These are phyloP conservation scores for Acanthamoeba royreba DNA, from an alignment of 208 protist genomes.

Conservation along the genomic window DNA sequence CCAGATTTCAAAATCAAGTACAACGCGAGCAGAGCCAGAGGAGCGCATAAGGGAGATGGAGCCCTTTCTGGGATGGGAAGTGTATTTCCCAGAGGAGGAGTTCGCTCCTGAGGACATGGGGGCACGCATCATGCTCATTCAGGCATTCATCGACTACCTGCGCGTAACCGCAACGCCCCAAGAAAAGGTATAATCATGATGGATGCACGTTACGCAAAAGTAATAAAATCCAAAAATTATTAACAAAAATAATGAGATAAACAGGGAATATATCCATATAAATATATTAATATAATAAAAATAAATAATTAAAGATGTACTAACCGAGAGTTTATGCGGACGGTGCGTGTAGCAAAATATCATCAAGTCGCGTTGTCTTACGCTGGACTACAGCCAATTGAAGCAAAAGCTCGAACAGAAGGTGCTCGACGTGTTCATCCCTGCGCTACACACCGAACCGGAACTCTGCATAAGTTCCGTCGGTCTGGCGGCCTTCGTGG, in stretches of 20 bases:
- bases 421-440: not conserved
- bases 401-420: not conserved
- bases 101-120: not conserved
- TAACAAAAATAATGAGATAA: not conserved
- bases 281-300: not conserved
- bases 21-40: not conserved
- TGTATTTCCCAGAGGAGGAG: not conserved
- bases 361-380: not conserved
- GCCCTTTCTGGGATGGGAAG: no score
- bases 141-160: constrained; percentile 6
- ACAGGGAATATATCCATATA: not conserved
- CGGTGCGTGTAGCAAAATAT: not conserved
- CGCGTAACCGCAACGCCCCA: not conserved
- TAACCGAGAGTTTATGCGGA: not conserved
- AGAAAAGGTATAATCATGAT: not conserved
- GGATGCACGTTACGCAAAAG: no score
- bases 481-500: not conserved
- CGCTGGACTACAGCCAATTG: not conserved
- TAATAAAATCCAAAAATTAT: no score
- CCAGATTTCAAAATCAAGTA: no score
- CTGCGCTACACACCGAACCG: not conserved
- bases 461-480: not conserved
- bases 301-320: not conserved
- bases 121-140: not conserved
- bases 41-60: not conserved